Evolutionary conservation across 192 early-diverging fungal genomes (phyloP).

Genomic region (Coemansia sp.): DNA sequence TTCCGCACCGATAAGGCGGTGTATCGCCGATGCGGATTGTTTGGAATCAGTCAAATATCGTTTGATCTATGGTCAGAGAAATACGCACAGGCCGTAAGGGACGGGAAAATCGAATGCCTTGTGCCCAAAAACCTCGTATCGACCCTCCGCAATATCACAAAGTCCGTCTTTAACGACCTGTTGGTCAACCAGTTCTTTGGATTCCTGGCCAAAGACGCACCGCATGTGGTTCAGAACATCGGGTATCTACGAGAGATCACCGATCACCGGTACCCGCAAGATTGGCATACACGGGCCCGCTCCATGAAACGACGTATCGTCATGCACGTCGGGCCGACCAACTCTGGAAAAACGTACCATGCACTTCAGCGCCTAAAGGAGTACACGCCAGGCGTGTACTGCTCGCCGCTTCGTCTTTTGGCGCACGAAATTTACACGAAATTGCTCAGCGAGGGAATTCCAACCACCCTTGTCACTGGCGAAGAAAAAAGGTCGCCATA

Average conservation of each 20-base stretch:
- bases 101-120: constrained; percentile 26
- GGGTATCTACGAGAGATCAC: constrained; percentile 60
- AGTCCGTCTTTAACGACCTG: constrained; percentile 18
- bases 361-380: constrained; percentile 72
- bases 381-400: constrained; percentile 72
- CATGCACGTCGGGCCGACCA: constrained; percentile 96
- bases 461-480: constrained; percentile 87
- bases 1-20: constrained; percentile 11
- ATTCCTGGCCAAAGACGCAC: constrained; percentile 52
- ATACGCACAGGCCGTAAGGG: constrained; percentile 19
- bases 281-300: constrained; percentile 77
- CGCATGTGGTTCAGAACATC: constrained; percentile 47
- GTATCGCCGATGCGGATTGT: constrained; percentile 31
- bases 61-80: constrained; percentile 37
- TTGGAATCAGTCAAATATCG: constrained; percentile 30
- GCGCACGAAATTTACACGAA: constrained; percentile 91
- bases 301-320: constrained; percentile 77
- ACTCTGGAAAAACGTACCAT: constrained; percentile 93
- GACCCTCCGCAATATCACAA: constrained; percentile 23
- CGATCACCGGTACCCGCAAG: constrained; percentile 77
- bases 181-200: constrained; percentile 47
- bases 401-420: constrained; percentile 86
- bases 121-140: constrained; percentile 21
- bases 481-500: constrained; percentile 75
- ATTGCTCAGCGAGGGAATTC: constrained; percentile 72